Evolutionary conservation across 305 asterid species (phyloP).

Genomic region (Fraxinus greggii): DNA sequence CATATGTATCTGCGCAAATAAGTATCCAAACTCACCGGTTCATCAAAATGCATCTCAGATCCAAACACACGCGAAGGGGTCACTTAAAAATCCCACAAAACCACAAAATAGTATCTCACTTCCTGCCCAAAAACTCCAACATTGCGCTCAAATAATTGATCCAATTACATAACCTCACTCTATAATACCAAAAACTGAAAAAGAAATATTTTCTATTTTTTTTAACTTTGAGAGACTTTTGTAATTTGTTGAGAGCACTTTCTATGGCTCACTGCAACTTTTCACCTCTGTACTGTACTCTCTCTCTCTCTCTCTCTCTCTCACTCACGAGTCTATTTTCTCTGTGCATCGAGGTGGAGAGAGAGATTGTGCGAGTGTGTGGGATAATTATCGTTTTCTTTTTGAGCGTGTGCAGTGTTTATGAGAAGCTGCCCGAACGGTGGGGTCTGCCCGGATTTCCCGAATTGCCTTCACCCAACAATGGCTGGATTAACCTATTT

Average conservation of each 20-base stretch:
- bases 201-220: conserved; percentile 16
- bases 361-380: not conserved
- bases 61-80: conserved; percentile 29
- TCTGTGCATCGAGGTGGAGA: not conserved
- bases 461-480: not conserved
- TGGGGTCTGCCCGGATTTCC: conserved; percentile 5
- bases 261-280: conserved; percentile 36
- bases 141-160: conserved; percentile 28
- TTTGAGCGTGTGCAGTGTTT: conserved; percentile 9
- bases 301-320: conserved; percentile 3
- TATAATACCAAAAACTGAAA: not conserved
- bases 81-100: conserved; percentile 28
- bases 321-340: not conserved
- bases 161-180: conserved; percentile 23
- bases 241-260: conserved; percentile 19
- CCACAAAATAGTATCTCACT: conserved; percentile 34
- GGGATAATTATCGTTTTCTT: conserved; percentile 17
- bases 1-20: conserved; percentile 22
- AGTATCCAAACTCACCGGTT: conserved; percentile 26
- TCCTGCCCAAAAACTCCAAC: conserved; percentile 31
- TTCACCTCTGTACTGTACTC: conserved; percentile 29
- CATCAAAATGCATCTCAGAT: conserved; percentile 45
- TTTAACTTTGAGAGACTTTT: conserved; percentile 2
- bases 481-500: not conserved
- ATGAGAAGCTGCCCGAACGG: conserved; percentile 16